Base-by-base conservation (phyloP, 164 flowering plant genomes). In the Amborella trichopoda region DNA sequence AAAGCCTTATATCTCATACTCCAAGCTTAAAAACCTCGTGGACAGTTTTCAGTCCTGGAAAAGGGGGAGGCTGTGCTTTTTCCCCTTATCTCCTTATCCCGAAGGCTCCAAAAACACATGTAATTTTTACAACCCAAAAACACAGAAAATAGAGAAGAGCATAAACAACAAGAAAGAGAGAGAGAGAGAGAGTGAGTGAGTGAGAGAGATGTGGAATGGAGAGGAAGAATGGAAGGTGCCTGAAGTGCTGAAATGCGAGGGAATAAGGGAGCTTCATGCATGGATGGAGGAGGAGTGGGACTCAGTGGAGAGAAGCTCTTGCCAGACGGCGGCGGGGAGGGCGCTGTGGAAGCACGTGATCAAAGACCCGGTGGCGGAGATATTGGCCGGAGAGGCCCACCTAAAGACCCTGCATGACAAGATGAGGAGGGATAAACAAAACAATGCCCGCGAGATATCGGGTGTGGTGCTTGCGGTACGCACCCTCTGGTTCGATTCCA, bases 251-350 rank as follows among this genome's bases (percentile, higher is more conserved):
- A 39, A 20, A 33, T 54, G 51, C 21, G 80, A 68, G 16, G 30
- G 74, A 20, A 66, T 82, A 16, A 58, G 55, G 48, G 64, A 59
- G 27, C 61, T 78, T 14, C 89, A 88, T 64, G 71, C 70, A 11
- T 58, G 60, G n/a, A 75, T 81, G 28, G 78, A 76, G 24, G 66
- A 60, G 2, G 76, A 84, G 41, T 81, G 97, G 94, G 84, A 82
- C 49, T 44, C 61, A 10, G 72, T 76, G 8, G 66, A 67, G 55
- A 69, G 60, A 21, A 74, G 86, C 1, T 94, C 94, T 1, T 83
- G 94, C 65, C 96, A 83, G 67, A 83, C 82, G 0, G 96, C 96
- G 25, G 96, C 94, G 1, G 94, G 91, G 23, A 66, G 96, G 55
- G 94, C 96, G 6, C 54, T 88, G 51, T 88, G 96, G 96, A 81